phyloP scores from a whole-genome alignment of 1,284 basidiomycete genomes.

The Ustilago loliicola region DNA sequence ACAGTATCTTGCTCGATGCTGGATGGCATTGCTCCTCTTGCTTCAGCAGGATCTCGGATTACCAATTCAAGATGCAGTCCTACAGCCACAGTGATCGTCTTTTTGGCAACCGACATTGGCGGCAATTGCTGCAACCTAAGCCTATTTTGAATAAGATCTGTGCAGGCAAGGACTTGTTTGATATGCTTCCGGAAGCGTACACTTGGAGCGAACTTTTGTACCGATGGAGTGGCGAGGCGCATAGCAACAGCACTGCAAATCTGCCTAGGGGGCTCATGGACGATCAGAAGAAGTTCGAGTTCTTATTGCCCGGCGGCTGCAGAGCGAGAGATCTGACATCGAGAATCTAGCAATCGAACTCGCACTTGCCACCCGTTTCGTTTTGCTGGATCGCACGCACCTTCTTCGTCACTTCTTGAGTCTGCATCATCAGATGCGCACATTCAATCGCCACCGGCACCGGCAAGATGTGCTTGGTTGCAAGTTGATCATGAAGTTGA shows the following conservation, averaged over 20 bases:
- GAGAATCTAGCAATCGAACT: neutral
- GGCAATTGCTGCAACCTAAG: slow-evolving; percentile 73
- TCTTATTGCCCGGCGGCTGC: slow-evolving; percentile 77
- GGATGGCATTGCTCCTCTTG: slow-evolving; percentile 76
- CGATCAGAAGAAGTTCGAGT: slow-evolving; percentile 74
- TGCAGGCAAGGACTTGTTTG: slow-evolving; percentile 77
- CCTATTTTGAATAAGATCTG: slow-evolving; percentile 78
- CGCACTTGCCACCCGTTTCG: too few species aligned
- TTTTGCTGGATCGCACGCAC: neutral
- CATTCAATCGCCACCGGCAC: too few species aligned
- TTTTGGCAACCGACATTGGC: slow-evolving; percentile 72
- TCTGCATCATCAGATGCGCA: too few species aligned
- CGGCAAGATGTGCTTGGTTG: too few species aligned
- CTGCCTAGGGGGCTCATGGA: slow-evolving; percentile 75
- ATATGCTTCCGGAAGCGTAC: slow-evolving; percentile 76
- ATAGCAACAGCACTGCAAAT: slow-evolving; percentile 72
- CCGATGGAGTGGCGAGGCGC: slow-evolving; percentile 49
- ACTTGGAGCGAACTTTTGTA: slow-evolving; percentile 68
- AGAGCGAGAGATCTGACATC: slow-evolving; percentile 22
- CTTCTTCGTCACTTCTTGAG: too few species aligned
- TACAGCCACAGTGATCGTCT: slow-evolving; percentile 79
- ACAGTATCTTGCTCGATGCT: slow-evolving; percentile 76
- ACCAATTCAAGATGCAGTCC: slow-evolving; percentile 76
- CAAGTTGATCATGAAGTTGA: too few species aligned
- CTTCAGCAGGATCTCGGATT: slow-evolving; percentile 77